Evolutionary conservation across 106 monocot species (phyloP), one percentile per base, ranked within the genome.

Genomic region (Dendrobium catenatum): DNA sequence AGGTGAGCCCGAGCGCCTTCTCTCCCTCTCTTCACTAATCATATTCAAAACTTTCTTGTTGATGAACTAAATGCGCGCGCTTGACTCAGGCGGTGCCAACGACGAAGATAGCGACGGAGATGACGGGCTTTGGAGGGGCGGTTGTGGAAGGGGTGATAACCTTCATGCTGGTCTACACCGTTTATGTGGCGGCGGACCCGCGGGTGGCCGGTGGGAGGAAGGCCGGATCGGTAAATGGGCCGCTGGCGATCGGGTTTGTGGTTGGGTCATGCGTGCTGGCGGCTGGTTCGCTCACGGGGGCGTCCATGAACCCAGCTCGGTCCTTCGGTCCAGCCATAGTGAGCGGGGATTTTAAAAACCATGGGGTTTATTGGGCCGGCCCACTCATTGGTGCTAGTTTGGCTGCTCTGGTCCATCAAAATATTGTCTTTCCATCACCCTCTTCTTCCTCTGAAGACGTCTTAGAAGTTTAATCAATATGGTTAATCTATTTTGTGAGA

Each of bases 41-140:
- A 0, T 0, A 11, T 68, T 26, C n/a, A 20, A 61, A 61, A n/a
- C 5, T 61, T 61, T 61, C 8, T 61, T 6, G n/a, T 19, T 2
- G 37, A 37, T 37, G 37, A 37, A 37, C n/a, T 10, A 7, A 70
- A 44, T 37, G 37, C 37, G 42, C 80, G n/a, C 31, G 46, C 42
- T 77, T 54, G 40, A 13, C 8, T n/a, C 84, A 96, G 96, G 86
- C 79, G 7, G 82, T 96, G 55, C 96, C 96, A 4, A 94, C 92
- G 41, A 90, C 94, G 44, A 81, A 73, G 76, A 92, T 97, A 40
- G 88, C 88, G 29, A 49, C 85, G 58, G 87, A 85, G 79, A 97
- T 97, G 96, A 92, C 96, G 4, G 96, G 96, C 2, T 97, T 97
- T 80, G 89, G 90, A 18, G 93, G 80, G 75, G 88, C 93, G 11